These are phyloP conservation scores for Scytalidium lignicola DNA, from an alignment of 2,329 filamentous ascomycete species.

Conservation along the genomic window DNA sequence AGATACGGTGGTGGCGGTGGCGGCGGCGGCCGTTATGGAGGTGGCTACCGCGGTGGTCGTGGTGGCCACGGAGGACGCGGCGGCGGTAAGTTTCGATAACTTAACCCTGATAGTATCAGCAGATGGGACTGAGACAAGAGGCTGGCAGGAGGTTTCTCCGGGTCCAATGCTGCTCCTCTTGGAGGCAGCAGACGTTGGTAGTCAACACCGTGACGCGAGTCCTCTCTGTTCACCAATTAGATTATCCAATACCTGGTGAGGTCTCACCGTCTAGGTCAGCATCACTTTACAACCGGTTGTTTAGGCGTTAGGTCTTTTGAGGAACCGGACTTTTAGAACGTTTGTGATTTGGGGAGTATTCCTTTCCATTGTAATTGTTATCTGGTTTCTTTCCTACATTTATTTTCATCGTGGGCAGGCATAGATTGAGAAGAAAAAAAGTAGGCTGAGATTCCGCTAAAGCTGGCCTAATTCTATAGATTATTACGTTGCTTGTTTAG, in stretches of 20 bases:
- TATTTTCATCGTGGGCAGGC: not conserved
- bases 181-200: slow-evolving; percentile 54
- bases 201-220: not conserved
- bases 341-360: not conserved
- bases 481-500: not conserved
- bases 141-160: slow-evolving; percentile 45
- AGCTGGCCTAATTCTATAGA: not conserved
- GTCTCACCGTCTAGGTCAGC: not conserved
- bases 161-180: slow-evolving; percentile 53
- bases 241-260: slow-evolving; percentile 5
- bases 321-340: slow-evolving; percentile 1
- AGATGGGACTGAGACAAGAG: slow-evolving; percentile 31
- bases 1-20: slow-evolving; percentile 85
- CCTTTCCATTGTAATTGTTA: not conserved
- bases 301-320: slow-evolving; percentile 25
- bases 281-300: slow-evolving; percentile 24
- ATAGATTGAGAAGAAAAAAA: not conserved
- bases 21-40: slow-evolving; percentile 66
- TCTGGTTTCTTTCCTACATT: not conserved
- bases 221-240: slow-evolving; percentile 9
- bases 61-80: slow-evolving; percentile 38
- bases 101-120: slow-evolving; percentile 25
- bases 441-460: not conserved
- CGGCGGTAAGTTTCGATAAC: slow-evolving; percentile 20
- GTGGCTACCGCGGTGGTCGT: slow-evolving; percentile 52